phyloP scores from a whole-genome alignment of 257 asterid species.

The Primulina tabacum region DNA sequence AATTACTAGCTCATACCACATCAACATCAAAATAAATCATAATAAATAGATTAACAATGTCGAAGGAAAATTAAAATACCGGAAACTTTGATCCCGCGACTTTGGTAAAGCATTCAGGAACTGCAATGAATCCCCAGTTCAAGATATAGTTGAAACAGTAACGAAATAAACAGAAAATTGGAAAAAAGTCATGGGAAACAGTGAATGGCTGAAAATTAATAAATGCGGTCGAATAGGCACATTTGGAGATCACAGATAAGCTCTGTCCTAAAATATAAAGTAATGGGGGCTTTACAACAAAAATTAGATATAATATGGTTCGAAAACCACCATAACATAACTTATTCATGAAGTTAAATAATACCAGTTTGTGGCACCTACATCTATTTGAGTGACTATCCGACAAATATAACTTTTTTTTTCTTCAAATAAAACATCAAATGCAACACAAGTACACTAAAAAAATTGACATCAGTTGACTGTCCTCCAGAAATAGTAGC shows the following conservation, averaged over 20 bases:
- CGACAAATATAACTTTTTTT: neutral
- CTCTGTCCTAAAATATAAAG: conserved; percentile 9
- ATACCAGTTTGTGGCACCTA: no score
- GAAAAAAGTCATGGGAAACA: conserved; percentile 15
- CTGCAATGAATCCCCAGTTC: conserved; percentile 46
- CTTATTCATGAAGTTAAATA: neutral
- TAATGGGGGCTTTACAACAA: conserved; percentile 18
- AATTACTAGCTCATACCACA: conserved; percentile 14
- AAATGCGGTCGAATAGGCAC: neutral
- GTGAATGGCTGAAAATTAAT: conserved; percentile 1
- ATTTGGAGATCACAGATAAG: conserved; percentile 3
- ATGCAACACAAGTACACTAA: neutral
- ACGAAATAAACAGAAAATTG: conserved; percentile 11
- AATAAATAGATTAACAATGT: conserved; percentile 11
- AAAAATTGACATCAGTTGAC: neutral
- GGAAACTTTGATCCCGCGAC: conserved; percentile 84
- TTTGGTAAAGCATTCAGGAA: conserved; percentile 65
- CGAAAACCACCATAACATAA: neutral
- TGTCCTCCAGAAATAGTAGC: neutral
- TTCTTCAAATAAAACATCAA: neutral
- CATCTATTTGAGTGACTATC: neutral
- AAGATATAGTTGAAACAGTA: conserved; percentile 14
- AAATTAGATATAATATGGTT: conserved; percentile 3
- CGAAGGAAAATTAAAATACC: conserved; percentile 41
- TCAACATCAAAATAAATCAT: conserved; percentile 17